Base-by-base conservation (phyloP, 257 asterid genomes). In the Penstemon barbatus region DNA sequence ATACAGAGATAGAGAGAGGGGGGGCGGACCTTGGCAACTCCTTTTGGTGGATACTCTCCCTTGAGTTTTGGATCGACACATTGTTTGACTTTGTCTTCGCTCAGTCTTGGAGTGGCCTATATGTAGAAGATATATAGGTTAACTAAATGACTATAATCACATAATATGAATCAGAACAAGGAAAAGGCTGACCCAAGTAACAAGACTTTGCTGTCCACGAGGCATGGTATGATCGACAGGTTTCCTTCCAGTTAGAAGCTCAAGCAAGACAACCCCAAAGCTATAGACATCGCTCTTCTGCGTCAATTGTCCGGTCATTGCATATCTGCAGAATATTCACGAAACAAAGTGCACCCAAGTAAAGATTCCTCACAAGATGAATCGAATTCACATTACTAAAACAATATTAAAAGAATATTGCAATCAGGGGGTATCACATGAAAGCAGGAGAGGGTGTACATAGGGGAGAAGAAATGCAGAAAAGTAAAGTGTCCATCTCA, bases 281-380 rank as follows among this genome's bases (percentile, higher is more conserved):
- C 83, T 78, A 57, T 74, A 74, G 57, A 90, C 97, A 40, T 90
- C 97, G 48, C 97, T 90, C 85, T 90, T 90, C 79, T 88, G 97
- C 5, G 97, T 90, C 85, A 90, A 78, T 40, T 90, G 97, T 54
- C 97, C 97, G 1, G 97, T 90, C 97, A 90, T 90, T 77, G 97
- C 97, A 71, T 90, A 90, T 76, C 97, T 90, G 85, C 77, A 71
- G 19, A 55, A 65, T 15, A 63, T 61, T 65, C 56, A 74, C 8
- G 61, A 57, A 57, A 59, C 33, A 33, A 56, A 15, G 8, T 44
- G 65, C 36, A 38, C 19, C 52, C 39, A 13, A 74, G 44, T 18
- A 25, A 38, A 37, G 7, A 69, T 58, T 7, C 12, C 9, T 50
- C 62, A 9, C 13, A 63, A 39, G 18, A 12, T 5, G 4, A 43